Base-by-base conservation (phyloP, 2,329 filamentous ascomycete species). In the Domatiomyces catenatus region DNA sequence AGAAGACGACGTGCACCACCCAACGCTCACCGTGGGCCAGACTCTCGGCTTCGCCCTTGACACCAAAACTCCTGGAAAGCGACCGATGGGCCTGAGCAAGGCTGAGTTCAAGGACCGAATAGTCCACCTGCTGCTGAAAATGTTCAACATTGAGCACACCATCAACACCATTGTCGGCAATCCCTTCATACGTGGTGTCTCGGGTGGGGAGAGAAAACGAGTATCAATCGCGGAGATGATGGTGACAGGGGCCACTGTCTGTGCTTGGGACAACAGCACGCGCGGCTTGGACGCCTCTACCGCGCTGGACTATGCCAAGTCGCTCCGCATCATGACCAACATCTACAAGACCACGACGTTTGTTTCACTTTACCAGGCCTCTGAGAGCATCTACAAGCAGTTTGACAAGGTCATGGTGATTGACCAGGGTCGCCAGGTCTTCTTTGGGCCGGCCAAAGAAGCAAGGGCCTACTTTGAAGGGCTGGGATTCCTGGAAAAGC, bases 331-430 rank as follows among this genome's bases (percentile, higher is more conserved):
- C 52, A 84, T 88, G 78, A 89, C 86, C 2, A 82, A 88, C 54
- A 77, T 88, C 54, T 81, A 76, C 60, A 79, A 85, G 56, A 76
- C 81, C 6, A 84, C 81, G 0, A 84, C 80, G 0, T 71, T 84
- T 12, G 81, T 84, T 1, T 85, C 83, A 0, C 69, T 86, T 0
- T 86, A 86, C 63, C 81, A 84, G 63, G 81, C 81, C 1, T 79
- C 79, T 49, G 79, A 84, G 61, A 76, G 75, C 19, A 83, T 84
- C 53, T 84, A 83, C 60, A 73, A 80, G 55, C 70, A 83, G 32
- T 85, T 89, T 75, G 85, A 92, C 63, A 89, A 89, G 65, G 84
- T 89, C 1, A 65, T 89, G 48, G 77, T 89, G 18, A 85, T 90
- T 49, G 82, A 89, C 56, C 70, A 77, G 47, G 85, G 85, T 1